Evolutionary conservation across 129 eudicot genomes (phyloP).

Genomic region (Saposhnikovia divaricata): DNA sequence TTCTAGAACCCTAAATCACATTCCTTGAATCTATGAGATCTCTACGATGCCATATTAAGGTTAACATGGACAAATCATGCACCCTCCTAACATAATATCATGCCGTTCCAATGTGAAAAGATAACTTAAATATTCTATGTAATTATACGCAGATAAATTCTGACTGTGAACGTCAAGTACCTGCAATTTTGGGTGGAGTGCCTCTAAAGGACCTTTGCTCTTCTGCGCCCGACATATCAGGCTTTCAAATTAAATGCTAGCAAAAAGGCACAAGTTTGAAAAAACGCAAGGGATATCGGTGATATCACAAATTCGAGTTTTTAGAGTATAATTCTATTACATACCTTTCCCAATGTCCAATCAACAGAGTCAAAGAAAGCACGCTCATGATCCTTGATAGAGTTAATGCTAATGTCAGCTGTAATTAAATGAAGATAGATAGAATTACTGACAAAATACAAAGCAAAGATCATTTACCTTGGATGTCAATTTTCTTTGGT

Average conservation of each 20-base stretch:
- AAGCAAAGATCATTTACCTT: constrained; percentile 36
- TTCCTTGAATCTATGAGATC: background rate
- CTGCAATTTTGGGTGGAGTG: constrained; percentile 90
- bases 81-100: no score
- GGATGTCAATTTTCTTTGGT: constrained; percentile 66
- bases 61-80: no score
- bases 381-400: constrained; percentile 68
- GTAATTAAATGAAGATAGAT: background rate
- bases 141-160: background rate
- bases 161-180: constrained; percentile 17
- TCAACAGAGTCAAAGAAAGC: constrained; percentile 96
- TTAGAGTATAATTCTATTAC: background rate
- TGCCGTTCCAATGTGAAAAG: no score
- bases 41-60: background rate
- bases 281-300: background rate
- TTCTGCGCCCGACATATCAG: constrained; percentile 42
- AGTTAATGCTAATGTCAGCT: background rate
- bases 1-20: background rate
- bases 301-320: background rate
- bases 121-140: no score
- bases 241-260: constrained; percentile 1
- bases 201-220: constrained; percentile 80
- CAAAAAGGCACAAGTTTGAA: background rate
- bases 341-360: constrained; percentile 95
- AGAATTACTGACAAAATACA: background rate